A percentile compares a stretch with the other conserved stretches of the same genome.
phyloP scores from a whole-genome alignment of 192 early-diverging fungal species.

The Backusella sp. region DNA sequence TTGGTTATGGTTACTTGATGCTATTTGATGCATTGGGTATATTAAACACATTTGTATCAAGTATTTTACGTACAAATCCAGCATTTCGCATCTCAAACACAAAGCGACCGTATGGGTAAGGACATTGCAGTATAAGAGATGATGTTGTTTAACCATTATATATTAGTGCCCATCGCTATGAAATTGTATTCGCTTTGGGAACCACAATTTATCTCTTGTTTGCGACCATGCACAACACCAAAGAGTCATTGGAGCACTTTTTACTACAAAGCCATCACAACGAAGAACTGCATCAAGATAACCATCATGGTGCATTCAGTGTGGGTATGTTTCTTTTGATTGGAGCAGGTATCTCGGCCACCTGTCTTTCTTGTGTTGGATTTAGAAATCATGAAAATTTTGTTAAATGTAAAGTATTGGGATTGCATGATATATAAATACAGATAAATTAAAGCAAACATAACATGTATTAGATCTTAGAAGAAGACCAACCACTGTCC shows the following conservation, averaged over 20 bases:
- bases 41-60: slow-evolving; percentile 51
- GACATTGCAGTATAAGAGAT: no score
- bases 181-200: slow-evolving; percentile 51
- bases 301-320: background rate
- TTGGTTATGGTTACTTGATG: slow-evolving; percentile 49
- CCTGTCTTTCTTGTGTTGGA: slow-evolving; percentile 44
- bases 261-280: slow-evolving; percentile 50
- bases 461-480: slow-evolving; percentile 18
- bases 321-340: slow-evolving; percentile 37
- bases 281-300: slow-evolving; percentile 27
- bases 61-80: slow-evolving; percentile 40
- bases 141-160: background rate
- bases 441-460: no score
- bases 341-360: slow-evolving; percentile 36
- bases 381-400: slow-evolving; percentile 54
- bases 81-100: slow-evolving; percentile 43
- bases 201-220: slow-evolving; percentile 55
- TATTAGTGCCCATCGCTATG: slow-evolving; percentile 48
- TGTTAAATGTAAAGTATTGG: slow-evolving; percentile 38
- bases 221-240: slow-evolving; percentile 55
- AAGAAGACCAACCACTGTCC: slow-evolving; percentile 25
- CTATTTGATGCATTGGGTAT: slow-evolving; percentile 62
- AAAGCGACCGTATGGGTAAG: slow-evolving; percentile 58
- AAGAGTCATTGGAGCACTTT: slow-evolving; percentile 58
- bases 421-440: background rate